These are phyloP conservation scores for Hortiboletus campestris DNA, from an alignment of 768 basidiomycete species.

Conservation along the genomic window DNA sequence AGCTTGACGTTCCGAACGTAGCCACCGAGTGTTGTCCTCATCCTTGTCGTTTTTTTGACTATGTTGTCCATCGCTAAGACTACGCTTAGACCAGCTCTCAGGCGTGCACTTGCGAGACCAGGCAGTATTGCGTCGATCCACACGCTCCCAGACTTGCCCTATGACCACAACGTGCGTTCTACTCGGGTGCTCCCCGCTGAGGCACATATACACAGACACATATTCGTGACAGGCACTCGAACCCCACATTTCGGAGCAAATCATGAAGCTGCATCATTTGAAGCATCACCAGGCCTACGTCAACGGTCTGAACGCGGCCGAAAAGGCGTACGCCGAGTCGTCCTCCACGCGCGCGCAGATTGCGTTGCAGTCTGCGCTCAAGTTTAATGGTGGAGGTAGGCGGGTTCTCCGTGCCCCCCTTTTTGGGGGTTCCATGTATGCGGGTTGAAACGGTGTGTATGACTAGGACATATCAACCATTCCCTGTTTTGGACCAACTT, in stretches of 20 bases:
- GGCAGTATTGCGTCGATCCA: conserved; percentile 50
- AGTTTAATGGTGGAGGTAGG: conserved; percentile 95
- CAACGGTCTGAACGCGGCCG: conserved; percentile 90
- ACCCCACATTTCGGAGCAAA: conserved; percentile 86
- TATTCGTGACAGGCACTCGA: conserved; percentile 70
- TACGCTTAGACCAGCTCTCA: conserved; percentile 41
- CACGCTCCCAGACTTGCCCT: conserved; percentile 78
- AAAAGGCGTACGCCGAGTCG: conserved; percentile 72
- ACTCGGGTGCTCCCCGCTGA: not conserved
- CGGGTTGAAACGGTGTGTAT: not conserved
- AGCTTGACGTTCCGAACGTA: not conserved
- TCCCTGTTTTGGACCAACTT: conserved; percentile 98
- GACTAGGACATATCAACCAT: conserved; percentile 84
- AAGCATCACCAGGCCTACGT: conserved; percentile 95
- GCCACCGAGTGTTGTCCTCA: not conserved
- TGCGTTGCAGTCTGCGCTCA: conserved; percentile 84
- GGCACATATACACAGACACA: not conserved
- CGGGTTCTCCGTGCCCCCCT: not conserved
- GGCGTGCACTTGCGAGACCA: conserved; percentile 46
- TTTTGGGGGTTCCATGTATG: not conserved
- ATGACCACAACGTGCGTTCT: conserved; percentile 66
- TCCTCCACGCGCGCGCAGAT: conserved; percentile 72
- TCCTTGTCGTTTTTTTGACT: not conserved
- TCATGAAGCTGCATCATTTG: conserved; percentile 91
- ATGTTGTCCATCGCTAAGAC: conserved; percentile 53